Conservation (phyloP, 2,329 filamentous ascomycete species). For the Fusarium falciforme region DNA sequence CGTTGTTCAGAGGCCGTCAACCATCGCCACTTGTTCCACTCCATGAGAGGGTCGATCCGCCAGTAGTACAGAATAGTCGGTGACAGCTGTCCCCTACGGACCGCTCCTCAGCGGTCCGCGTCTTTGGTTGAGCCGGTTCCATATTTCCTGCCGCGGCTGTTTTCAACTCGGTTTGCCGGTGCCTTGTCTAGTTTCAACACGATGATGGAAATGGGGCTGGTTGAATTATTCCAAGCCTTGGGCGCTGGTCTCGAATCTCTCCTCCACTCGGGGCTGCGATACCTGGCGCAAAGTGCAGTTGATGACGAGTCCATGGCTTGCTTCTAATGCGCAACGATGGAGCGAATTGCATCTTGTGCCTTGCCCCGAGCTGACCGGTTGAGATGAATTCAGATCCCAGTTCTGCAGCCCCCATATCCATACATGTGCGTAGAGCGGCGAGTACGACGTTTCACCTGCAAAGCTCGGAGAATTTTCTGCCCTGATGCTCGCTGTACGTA, state of each 20-base stretch:
- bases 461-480: conserved; percentile 10
- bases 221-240: background rate
- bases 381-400: conserved; percentile 1
- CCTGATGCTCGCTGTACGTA: background rate
- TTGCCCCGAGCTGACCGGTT: background rate
- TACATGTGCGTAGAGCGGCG: background rate
- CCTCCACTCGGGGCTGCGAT: background rate
- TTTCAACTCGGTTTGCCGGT: background rate
- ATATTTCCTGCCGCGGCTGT: background rate
- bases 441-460: conserved; percentile 1
- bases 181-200: background rate
- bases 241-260: background rate
- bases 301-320: conserved; percentile 5
- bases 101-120: conserved; percentile 5
- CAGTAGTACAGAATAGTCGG: conserved; percentile 8
- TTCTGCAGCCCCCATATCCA: background rate
- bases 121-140: background rate
- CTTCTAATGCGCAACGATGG: conserved; percentile 4
- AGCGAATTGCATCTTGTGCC: background rate
- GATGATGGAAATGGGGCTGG: background rate
- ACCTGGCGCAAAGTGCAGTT: background rate
- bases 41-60: conserved; percentile 4
- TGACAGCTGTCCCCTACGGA: conserved; percentile 7
- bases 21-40: background rate
- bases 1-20: background rate